Conservation (phyloP, 176 grass and related monocot species). For the Juncus effusus region DNA sequence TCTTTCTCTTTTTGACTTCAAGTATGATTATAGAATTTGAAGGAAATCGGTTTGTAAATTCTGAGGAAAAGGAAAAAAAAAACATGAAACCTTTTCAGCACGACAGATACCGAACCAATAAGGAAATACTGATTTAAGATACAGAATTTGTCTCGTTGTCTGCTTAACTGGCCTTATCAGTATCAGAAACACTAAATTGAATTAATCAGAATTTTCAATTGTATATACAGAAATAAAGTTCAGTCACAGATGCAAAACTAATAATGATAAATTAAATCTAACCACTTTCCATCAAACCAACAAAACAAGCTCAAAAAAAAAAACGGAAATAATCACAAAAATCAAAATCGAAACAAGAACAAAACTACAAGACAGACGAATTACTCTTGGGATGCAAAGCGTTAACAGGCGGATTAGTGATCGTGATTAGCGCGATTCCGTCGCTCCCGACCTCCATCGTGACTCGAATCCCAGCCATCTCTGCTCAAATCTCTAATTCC, state of each 20-base stretch:
- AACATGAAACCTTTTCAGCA: too few species aligned
- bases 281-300: neutral
- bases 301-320: neutral
- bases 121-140: too few species aligned
- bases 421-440: constrained; percentile 78
- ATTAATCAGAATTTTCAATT: neutral
- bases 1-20: neutral
- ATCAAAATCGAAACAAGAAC: neutral
- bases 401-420: constrained; percentile 88
- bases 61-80: neutral
- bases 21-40: neutral
- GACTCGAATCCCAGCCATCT: constrained; percentile 64
- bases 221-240: neutral
- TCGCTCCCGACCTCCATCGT: constrained; percentile 87
- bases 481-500: constrained; percentile 8
- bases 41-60: neutral
- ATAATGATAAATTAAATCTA: neutral
- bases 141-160: too few species aligned
- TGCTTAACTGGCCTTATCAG: neutral
- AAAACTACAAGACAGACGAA: neutral
- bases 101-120: too few species aligned
- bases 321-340: neutral
- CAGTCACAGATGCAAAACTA: constrained; percentile 8
- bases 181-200: neutral
- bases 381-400: constrained; percentile 72